Conservation (phyloP, 2,329 filamentous ascomycete species). For the Apiospora saccharicola region DNA sequence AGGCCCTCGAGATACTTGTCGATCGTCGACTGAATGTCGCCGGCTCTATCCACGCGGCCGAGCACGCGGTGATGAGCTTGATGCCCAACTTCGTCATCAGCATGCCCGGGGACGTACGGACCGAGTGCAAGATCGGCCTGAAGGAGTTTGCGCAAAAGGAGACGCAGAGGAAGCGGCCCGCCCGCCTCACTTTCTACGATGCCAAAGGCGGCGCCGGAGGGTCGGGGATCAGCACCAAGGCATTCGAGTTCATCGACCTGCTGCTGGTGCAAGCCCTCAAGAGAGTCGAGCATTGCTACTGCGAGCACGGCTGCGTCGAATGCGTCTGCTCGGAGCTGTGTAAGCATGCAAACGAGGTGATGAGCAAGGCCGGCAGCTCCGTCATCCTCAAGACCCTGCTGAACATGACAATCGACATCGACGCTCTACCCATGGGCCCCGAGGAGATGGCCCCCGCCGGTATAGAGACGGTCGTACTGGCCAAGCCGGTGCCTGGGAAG, state of each 20-base stretch:
- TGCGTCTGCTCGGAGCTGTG: slow-evolving; percentile 89
- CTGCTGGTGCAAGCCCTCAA: slow-evolving; percentile 78
- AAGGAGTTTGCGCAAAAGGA: slow-evolving; percentile 84
- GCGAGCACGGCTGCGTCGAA: slow-evolving; percentile 83
- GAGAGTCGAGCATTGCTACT: slow-evolving; percentile 79
- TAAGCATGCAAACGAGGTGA: slow-evolving; percentile 86
- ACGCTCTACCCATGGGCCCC: slow-evolving; percentile 84
- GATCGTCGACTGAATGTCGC: slow-evolving; percentile 79
- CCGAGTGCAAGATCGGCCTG: slow-evolving; percentile 87
- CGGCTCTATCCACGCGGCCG: slow-evolving; percentile 91
- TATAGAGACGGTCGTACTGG: slow-evolving; percentile 82
- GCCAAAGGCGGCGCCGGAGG: slow-evolving; percentile 87
- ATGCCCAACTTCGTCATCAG: slow-evolving; percentile 92
- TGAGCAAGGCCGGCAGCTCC: slow-evolving; percentile 88
- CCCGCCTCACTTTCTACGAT: slow-evolving; percentile 92
- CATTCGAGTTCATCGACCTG: slow-evolving; percentile 89
- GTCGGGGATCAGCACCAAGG: slow-evolving; percentile 87
- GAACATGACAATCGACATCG: slow-evolving; percentile 80
- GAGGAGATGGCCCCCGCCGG: slow-evolving; percentile 74
- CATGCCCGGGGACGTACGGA: slow-evolving; percentile 89
- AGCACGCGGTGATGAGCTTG: slow-evolving; percentile 86
- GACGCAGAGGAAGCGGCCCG: slow-evolving; percentile 80
- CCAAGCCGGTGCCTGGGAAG: slow-evolving; percentile 66
- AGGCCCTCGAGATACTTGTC: slow-evolving; percentile 80
- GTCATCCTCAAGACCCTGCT: slow-evolving; percentile 82